These are phyloP conservation scores for Polytolypa hystricis DNA, from an alignment of 2,329 filamentous ascomycete genomes.

Conservation along the genomic window DNA sequence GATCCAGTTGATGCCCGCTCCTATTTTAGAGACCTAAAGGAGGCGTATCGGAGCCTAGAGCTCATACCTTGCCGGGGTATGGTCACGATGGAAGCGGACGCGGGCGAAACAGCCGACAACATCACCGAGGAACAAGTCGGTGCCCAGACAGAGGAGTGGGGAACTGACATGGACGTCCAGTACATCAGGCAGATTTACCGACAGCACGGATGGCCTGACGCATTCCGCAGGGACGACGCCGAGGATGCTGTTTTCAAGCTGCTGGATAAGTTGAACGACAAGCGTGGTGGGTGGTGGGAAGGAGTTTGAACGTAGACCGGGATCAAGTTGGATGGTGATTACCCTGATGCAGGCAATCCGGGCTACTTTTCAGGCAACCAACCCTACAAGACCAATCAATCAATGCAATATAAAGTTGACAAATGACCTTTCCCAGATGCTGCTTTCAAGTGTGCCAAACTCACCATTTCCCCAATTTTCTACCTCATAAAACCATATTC, in stretches of 20 bases:
- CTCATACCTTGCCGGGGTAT: background rate
- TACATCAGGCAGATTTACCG: constrained; percentile 2
- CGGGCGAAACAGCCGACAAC: background rate
- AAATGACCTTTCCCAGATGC: too few relatives aligned
- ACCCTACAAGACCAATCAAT: too few relatives aligned
- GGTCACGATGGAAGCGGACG: constrained; percentile 1
- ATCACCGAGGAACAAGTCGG: constrained; percentile 1
- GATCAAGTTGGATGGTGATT: too few relatives aligned
- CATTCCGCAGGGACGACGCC: constrained; percentile 1
- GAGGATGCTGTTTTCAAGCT: background rate
- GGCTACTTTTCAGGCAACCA: too few relatives aligned
- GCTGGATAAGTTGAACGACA: background rate
- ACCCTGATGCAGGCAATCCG: too few relatives aligned
- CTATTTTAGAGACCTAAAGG: background rate
- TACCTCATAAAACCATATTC: too few relatives aligned
- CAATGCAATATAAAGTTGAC: too few relatives aligned
- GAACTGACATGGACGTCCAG: constrained; percentile 3
- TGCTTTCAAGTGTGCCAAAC: too few relatives aligned
- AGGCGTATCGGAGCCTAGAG: constrained; percentile 1
- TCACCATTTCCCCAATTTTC: too few relatives aligned
- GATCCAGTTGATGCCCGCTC: background rate
- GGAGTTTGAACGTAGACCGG: too few relatives aligned
- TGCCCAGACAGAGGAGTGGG: background rate
- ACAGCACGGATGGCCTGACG: constrained; percentile 3
- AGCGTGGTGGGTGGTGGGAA: constrained; percentile 1